These are phyloP conservation scores for Schizochytrium sp. DNA, from an alignment of 108 stramenopile genomes.

Conservation along the genomic window DNA sequence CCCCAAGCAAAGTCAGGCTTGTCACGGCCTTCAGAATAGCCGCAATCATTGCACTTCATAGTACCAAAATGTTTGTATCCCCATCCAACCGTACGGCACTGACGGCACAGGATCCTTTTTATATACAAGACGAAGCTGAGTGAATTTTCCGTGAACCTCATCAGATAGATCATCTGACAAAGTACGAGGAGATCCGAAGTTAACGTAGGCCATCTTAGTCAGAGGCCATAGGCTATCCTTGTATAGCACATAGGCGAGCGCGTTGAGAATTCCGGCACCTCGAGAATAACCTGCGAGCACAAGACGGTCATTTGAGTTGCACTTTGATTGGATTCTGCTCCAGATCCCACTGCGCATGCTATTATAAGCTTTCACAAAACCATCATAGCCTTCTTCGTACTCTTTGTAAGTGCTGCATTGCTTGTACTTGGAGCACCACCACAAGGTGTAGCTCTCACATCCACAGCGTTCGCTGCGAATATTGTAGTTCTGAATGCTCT, in stretches of 20 bases:
- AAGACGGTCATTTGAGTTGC: background rate
- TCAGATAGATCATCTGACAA: slow-evolving; percentile 13
- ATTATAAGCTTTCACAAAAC: slow-evolving; percentile 52
- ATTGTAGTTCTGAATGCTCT: slow-evolving; percentile 22
- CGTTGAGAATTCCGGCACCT: slow-evolving; percentile 38
- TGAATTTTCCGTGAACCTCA: slow-evolving; percentile 35
- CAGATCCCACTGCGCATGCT: slow-evolving; percentile 28
- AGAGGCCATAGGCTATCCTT: slow-evolving; percentile 48
- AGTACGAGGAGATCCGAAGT: slow-evolving; percentile 29
- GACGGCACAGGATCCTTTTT: slow-evolving; percentile 9
- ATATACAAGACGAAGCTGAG: slow-evolving; percentile 7
- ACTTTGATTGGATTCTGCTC: background rate
- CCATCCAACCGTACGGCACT: slow-evolving; percentile 40
- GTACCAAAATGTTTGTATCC: slow-evolving; percentile 37
- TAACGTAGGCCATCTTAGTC: slow-evolving; percentile 32
- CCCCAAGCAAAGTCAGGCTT: background rate
- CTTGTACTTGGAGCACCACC: slow-evolving; percentile 62
- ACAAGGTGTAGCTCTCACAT: slow-evolving; percentile 2
- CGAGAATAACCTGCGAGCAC: background rate
- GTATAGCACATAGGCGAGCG: slow-evolving; percentile 9
- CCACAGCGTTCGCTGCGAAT: slow-evolving; percentile 51
- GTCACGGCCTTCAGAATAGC: slow-evolving; percentile 26
- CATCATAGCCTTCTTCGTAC: slow-evolving; percentile 28
- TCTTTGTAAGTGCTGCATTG: slow-evolving; percentile 42
- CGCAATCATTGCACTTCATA: slow-evolving; percentile 47